A percentile compares a stretch with the other conserved stretches of the same genome.
These are phyloP conservation scores for Rhizoclosmatium globosum DNA, from an alignment of 192 early-diverging fungal genomes.

Conservation along the genomic window DNA sequence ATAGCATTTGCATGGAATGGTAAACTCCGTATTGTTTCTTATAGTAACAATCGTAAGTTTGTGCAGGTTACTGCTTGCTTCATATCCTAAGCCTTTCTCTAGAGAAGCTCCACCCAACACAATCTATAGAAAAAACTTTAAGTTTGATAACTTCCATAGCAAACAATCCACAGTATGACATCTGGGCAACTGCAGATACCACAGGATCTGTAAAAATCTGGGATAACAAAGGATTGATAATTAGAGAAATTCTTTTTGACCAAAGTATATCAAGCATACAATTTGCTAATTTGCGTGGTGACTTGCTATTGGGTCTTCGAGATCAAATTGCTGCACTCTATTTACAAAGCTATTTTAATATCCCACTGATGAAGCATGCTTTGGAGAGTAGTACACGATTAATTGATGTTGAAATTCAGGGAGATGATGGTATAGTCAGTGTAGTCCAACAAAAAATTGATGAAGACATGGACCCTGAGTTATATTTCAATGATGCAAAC, in stretches of 20 bases:
- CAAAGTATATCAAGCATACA: slow-evolving; percentile 37
- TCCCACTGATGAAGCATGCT: slow-evolving; percentile 23
- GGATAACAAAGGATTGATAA: slow-evolving; percentile 23
- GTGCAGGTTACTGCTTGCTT: not conserved
- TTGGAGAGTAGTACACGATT: slow-evolving; percentile 3
- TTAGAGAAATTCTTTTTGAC: slow-evolving; percentile 45
- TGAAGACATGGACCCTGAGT: slow-evolving; percentile 9
- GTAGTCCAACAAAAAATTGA: slow-evolving; percentile 7
- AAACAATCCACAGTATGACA: slow-evolving; percentile 15
- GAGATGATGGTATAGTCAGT: not conserved
- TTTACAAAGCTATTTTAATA: slow-evolving; percentile 44
- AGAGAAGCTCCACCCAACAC: slow-evolving; percentile 20
- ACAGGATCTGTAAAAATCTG: slow-evolving; percentile 44
- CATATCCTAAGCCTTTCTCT: not conserved
- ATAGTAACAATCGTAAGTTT: slow-evolving; percentile 14
- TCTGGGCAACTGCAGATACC: slow-evolving; percentile 41
- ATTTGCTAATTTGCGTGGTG: slow-evolving; percentile 48
- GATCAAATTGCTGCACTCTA: slow-evolving; percentile 42
- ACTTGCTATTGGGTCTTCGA: slow-evolving; percentile 41
- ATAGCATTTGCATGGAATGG: slow-evolving; percentile 39
- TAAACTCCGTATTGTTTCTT: not conserved
- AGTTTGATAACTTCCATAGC: slow-evolving; percentile 21
- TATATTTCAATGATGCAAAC: slow-evolving; percentile 20
- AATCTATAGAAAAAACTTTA: slow-evolving; percentile 1
- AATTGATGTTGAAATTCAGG: not conserved